Evolutionary conservation across 495 filamentous ascomycete species (phyloP).

Genomic region (Trichoderma reesei): DNA sequence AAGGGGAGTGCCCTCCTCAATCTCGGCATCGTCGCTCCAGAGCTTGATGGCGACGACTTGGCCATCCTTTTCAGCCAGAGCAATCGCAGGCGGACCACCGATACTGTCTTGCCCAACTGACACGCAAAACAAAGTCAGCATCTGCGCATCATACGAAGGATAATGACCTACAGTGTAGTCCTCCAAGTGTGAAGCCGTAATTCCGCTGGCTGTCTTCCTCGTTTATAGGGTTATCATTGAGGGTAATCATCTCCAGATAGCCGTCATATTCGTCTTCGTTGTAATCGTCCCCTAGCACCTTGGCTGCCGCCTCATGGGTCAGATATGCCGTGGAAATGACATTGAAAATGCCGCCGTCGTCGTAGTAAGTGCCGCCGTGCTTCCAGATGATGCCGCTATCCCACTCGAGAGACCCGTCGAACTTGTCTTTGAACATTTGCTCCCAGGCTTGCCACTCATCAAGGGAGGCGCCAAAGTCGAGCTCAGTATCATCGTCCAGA

Average conservation of each 20-base stretch:
- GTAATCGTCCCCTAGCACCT: not conserved
- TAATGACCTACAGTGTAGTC: not conserved
- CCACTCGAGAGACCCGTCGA: not conserved
- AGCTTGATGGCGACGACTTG: not conserved
- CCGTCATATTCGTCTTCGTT: not conserved
- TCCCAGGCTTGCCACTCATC: not conserved
- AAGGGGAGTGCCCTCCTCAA: not conserved
- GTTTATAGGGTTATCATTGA: not conserved
- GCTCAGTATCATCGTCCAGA: not conserved
- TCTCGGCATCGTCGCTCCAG: not conserved
- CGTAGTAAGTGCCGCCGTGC: not conserved
- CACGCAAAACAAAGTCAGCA: not conserved
- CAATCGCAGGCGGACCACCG: not conserved
- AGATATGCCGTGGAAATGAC: conserved; percentile 2
- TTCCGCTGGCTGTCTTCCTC: not conserved
- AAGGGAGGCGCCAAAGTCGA: not conserved
- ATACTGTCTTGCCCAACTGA: not conserved
- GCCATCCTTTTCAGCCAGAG: conserved; percentile 2
- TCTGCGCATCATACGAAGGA: not conserved
- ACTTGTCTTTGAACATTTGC: not conserved
- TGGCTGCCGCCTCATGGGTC: not conserved
- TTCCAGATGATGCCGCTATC: not conserved
- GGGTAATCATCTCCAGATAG: not conserved
- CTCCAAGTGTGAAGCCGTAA: not conserved
- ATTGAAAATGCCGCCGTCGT: conserved; percentile 1